Conservation (phyloP, 352 stramenopile species). For the Phytophthora constricta region DNA sequence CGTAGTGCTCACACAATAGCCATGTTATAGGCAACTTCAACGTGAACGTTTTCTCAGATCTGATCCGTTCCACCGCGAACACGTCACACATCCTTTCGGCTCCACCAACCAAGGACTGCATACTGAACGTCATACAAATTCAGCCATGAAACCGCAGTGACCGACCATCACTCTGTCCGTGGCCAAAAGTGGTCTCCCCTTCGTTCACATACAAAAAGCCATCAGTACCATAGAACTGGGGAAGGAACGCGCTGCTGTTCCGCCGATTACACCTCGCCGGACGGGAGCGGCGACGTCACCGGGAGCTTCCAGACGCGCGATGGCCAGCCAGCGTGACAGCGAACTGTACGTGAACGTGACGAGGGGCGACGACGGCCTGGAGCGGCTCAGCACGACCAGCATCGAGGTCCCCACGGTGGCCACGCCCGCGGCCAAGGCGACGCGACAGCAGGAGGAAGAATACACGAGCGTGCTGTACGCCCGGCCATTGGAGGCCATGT, state of each 20-base stretch:
- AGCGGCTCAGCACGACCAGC: conserved; percentile 22
- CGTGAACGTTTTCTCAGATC: conserved; percentile 21
- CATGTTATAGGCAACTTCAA: conserved; percentile 21
- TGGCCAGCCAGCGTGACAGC: conserved; percentile 34
- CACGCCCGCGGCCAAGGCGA: not conserved
- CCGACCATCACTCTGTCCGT: too few species aligned
- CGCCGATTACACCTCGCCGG: not conserved
- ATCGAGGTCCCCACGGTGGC: conserved; percentile 2
- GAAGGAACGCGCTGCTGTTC: too few species aligned
- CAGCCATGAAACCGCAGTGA: too few species aligned
- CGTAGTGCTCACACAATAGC: not conserved
- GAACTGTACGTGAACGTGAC: conserved; percentile 51
- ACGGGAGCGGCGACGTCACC: too few species aligned
- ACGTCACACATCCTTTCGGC: conserved; percentile 26
- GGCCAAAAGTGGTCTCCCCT: too few species aligned
- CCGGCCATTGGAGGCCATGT: conserved; percentile 42
- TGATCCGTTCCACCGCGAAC: conserved; percentile 14
- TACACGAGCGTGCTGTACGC: conserved; percentile 41
- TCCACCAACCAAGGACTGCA: not conserved
- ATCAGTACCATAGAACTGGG: too few species aligned
- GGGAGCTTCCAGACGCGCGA: not conserved
- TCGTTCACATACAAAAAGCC: too few species aligned
- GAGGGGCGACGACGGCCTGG: conserved; percentile 23
- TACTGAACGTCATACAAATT: too few species aligned
- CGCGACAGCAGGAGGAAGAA: conserved; percentile 33